These are phyloP conservation scores for Nigrospora osmanthi DNA, from an alignment of 2,329 filamentous ascomycete species.

Conservation along the genomic window DNA sequence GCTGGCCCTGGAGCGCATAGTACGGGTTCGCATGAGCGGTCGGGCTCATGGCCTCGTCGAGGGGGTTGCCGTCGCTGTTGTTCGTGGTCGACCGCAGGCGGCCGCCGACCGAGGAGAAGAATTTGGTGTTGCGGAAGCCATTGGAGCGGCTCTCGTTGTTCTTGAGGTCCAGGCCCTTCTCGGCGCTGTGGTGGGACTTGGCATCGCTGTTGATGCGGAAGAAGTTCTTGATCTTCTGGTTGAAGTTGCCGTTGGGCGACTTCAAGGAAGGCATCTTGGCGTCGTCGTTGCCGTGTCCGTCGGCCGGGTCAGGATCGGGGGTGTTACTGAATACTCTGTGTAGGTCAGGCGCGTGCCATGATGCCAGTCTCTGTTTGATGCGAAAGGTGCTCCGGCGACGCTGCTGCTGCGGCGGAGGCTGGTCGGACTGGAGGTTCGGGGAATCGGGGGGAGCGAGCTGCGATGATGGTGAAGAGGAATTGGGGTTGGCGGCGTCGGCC, in stretches of 20 bases:
- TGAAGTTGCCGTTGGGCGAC: slow-evolving; percentile 50
- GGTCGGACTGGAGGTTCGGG: slow-evolving; percentile 9
- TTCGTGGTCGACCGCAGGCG: slow-evolving; percentile 86
- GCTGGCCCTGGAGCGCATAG: slow-evolving; percentile 92
- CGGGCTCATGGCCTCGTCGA: slow-evolving; percentile 84
- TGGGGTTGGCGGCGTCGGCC: slow-evolving; percentile 2
- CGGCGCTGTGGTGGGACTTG: slow-evolving; percentile 25
- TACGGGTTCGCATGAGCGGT: slow-evolving; percentile 95
- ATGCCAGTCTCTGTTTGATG: slow-evolving; percentile 22
- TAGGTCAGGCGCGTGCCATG: slow-evolving; percentile 23
- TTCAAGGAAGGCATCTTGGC: slow-evolving; percentile 45
- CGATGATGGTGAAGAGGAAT: slow-evolving; percentile 6
- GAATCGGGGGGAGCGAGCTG: neutral
- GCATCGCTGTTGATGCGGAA: slow-evolving; percentile 52
- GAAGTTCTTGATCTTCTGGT: slow-evolving; percentile 63
- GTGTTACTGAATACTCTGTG: slow-evolving; percentile 8
- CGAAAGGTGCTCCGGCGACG: slow-evolving; percentile 12
- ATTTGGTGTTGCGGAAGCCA: slow-evolving; percentile 76
- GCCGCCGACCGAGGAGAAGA: slow-evolving; percentile 75
- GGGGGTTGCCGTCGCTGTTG: slow-evolving; percentile 82
- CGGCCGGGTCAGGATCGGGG: slow-evolving; percentile 8
- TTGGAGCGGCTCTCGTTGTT: slow-evolving; percentile 52
- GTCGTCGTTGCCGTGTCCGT: neutral
- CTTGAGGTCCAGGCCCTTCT: slow-evolving; percentile 31
- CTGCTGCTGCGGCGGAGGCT: slow-evolving; percentile 2